These are phyloP conservation scores for Starmerella scarabaei DNA, from an alignment of 805 yeast species.

Conservation along the genomic window DNA sequence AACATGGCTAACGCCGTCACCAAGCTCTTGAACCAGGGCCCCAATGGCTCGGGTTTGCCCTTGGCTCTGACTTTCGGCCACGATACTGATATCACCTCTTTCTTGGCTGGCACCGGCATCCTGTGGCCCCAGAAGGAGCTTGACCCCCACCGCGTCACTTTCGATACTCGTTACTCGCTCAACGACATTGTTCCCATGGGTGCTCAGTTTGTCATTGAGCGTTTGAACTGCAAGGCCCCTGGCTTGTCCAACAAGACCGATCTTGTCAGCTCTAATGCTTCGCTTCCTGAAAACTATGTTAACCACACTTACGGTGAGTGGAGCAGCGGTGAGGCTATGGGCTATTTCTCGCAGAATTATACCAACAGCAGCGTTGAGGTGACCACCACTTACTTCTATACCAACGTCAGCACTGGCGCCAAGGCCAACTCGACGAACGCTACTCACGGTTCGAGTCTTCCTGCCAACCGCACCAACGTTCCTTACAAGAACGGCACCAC, in stretches of 20 bases:
- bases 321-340: conserved; percentile 17
- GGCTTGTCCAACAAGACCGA: conserved; percentile 13
- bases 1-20: conserved; percentile 38
- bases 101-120: conserved; percentile 39
- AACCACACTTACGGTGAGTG: conserved; percentile 6
- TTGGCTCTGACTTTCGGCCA: conserved; percentile 40
- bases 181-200: conserved; percentile 47
- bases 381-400: background rate
- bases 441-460: background rate
- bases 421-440: background rate
- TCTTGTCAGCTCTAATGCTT: conserved; percentile 4
- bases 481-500: conserved; percentile 2
- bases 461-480: background rate
- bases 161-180: conserved; percentile 36
- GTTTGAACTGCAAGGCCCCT: conserved; percentile 31
- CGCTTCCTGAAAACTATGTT: conserved; percentile 11
- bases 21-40: conserved; percentile 32
- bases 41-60: conserved; percentile 24
- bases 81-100: conserved; percentile 43
- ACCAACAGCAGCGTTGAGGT: conserved; percentile 2
- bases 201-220: conserved; percentile 40
- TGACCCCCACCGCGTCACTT: conserved; percentile 34
- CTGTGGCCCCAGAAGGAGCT: conserved; percentile 32
- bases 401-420: background rate
- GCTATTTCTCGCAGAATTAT: conserved; percentile 8